A percentile compares a stretch with the other conserved stretches of the same genome.
Conservation (phyloP, 768 basidiomycete genomes). For the Dacryopinax spathularia region DNA sequence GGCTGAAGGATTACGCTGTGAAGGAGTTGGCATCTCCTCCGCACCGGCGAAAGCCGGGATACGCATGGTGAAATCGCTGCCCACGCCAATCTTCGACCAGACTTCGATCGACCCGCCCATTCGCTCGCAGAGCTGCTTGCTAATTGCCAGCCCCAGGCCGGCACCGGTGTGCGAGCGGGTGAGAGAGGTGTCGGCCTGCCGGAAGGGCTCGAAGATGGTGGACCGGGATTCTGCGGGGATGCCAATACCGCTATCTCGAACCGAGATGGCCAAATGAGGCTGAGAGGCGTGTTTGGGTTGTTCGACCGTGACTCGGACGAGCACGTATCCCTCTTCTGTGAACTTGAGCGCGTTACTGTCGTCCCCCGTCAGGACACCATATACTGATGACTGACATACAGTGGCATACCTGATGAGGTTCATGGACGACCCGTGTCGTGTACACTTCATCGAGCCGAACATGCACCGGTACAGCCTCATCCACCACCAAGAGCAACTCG, state of each 20-base stretch:
- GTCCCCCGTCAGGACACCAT: too few relatives aligned
- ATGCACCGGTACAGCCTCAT: not conserved
- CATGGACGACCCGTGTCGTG: not conserved
- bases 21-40: not conserved
- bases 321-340: not conserved
- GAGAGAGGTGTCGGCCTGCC: not conserved
- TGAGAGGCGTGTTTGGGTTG: not conserved
- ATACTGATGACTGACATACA: too few relatives aligned
- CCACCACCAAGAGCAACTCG: not conserved
- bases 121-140: not conserved
- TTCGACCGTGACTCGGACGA: not conserved
- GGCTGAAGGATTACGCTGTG: not conserved
- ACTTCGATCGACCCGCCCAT: not conserved
- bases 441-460: not conserved
- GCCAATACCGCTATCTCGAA: not conserved
- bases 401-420: not conserved
- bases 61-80: not conserved
- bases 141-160: not conserved
- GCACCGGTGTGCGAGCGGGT: not conserved
- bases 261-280: not conserved
- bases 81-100: not conserved
- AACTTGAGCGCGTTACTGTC: not conserved
- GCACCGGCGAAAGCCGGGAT: not conserved
- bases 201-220: not conserved
- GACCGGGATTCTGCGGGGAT: not conserved